Base-by-base conservation (phyloP, 2,329 filamentous ascomycete species). In the Trichoderma sp. region DNA sequence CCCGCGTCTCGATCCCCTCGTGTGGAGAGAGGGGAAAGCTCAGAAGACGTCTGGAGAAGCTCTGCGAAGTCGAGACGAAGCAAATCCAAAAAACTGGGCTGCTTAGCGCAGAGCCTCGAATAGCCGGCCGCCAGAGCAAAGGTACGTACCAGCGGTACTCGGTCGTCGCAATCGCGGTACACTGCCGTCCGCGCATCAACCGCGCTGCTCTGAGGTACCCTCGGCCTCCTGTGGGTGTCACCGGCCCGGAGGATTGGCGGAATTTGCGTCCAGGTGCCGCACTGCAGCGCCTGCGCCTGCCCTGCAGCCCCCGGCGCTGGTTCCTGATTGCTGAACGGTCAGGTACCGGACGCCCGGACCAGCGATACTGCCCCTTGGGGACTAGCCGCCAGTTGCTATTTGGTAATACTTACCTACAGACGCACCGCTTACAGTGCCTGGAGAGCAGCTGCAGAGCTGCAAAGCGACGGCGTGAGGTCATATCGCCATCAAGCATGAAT, bases 281-380 rank as follows among this genome's bases (percentile, higher is more conserved):
- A 70, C 52, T 62, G 68, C 68, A 66, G 49, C 35, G 33, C 58
- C 49, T 66, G 58, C 62, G 43, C 56, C 57, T 53, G 53, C 70
- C 40, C 57, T 55, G 68, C 63, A 70, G 68, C 63, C 56, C 63
- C 56, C 68, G 52, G 62, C 57, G 72, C 58, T 75, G 72, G 73
- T 74, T 75, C 74, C 75, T 77, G 75, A 73, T 70, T 72, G 62
- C 71, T 75, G 72, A 76, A 71, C 73, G 73, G 74, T 73, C 76
- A 78, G 76, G 76, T 74, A 78, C 77, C 76, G 72, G 72, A 70
- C 73, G 72, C 72, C 74, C 68, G 75, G 74, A 73, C 71, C 76
- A 75, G 58, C 13, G 53, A 68, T 73, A 64, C 70, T 79, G 73
- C 76, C 76, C 56, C 69, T 75, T 75, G 71, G 65, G 74, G 77